Conservation (phyloP, 1,284 basidiomycete genomes). For the Inonotus hispidus region DNA sequence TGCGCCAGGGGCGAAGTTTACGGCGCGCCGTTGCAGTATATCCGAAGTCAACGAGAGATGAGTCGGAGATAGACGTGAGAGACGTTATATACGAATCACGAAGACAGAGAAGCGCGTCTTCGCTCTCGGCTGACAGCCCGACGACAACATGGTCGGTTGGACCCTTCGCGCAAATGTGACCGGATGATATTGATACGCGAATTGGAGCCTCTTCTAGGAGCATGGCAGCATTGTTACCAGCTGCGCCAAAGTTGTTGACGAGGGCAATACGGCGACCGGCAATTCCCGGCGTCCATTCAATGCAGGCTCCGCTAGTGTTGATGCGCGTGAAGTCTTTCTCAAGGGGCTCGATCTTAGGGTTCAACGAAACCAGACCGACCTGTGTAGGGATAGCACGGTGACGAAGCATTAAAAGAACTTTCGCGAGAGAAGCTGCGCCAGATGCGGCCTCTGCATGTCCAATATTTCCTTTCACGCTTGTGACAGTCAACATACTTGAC, state of each 20-base stretch:
- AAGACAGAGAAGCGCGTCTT: constrained; percentile 39
- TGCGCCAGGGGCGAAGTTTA: constrained; percentile 47
- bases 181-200: constrained; percentile 2
- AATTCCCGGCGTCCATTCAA: constrained; percentile 38
- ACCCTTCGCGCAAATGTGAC: neutral
- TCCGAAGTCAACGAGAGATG: constrained; percentile 43
- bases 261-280: constrained; percentile 44
- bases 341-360: constrained; percentile 48
- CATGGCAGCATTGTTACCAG: constrained; percentile 63
- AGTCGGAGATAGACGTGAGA: neutral
- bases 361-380: constrained; percentile 52
- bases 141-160: constrained; percentile 34
- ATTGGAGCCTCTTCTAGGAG: constrained; percentile 47
- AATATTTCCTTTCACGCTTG: constrained; percentile 66
- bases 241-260: constrained; percentile 70
- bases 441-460: constrained; percentile 73
- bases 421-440: constrained; percentile 63
- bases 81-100: constrained; percentile 37
- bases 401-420: constrained; percentile 62
- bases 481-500: constrained; percentile 54
- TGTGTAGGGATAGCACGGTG: constrained; percentile 51
- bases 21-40: constrained; percentile 63
- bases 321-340: constrained; percentile 47
- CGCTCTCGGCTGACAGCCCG: constrained; percentile 56
- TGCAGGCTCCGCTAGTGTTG: constrained; percentile 28